Base-by-base conservation (phyloP, 257 asterid species). In the Fraxinus americana region DNA sequence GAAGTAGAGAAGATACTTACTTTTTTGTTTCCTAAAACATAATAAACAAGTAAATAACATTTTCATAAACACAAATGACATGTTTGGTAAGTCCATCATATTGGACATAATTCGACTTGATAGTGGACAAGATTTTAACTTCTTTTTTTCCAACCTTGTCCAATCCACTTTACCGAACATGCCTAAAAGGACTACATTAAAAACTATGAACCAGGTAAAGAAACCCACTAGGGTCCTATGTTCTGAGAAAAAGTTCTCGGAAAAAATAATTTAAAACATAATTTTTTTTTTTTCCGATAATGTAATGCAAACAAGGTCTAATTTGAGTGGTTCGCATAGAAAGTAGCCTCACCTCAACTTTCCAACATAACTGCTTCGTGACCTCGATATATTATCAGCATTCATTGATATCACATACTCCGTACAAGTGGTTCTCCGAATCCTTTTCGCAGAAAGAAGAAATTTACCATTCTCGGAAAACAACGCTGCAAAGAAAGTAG, bases 401-500 rank as follows among this genome's bases (percentile, higher is more conserved):
- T 87, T 85, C 87, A 87, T 90, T 21, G 98, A 90, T 82, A 93
- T 91, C 59, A 93, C 88, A 73, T 93, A 93, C 88, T 93, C 98
- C 10, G 98, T 91, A 85, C 90, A 87, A 52, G 98, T 89, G 50
- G 94, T 87, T 77, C 91, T 83, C 74, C 96, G 91, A 75, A 81
- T 89, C 71, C 97, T 87, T 82, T 91, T 93, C 30, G 98, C 98
- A 70, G 97, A 91, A 54, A 93, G 96, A 80, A 93, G 96, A 86
- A 93, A 93, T 79, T 93, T 93, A 75, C 98, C 98, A 67, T 90
- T 91, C 86, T 91, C 97, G 29, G 88, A 92, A 73, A 93, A 94
- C 86, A 93, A 83, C 63, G 92, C 98, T 93, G 91, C 77, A 74
- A 78, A 77, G 54, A 43, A 67, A 7, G 41, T 7, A 27, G 29